Percentiles rank a stretch among this genome's conserved stretches.
These are phyloP conservation scores for Chaetomium olivaceum DNA, from an alignment of 2,329 filamentous ascomycete species.

Conservation along the genomic window DNA sequence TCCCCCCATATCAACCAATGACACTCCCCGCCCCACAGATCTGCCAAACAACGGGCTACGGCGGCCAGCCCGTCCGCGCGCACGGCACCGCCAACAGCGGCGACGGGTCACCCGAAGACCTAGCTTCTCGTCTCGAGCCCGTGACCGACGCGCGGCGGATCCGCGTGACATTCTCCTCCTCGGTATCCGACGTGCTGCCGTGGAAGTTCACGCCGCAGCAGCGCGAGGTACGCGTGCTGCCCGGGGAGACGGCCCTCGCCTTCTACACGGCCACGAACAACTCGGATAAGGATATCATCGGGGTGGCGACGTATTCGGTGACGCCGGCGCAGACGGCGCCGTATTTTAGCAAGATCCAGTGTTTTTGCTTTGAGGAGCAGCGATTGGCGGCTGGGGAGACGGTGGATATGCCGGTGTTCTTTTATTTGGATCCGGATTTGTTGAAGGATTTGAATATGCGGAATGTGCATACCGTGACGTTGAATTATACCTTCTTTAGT, in stretches of 20 bases:
- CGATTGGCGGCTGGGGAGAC: constrained; percentile 91
- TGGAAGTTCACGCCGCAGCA: constrained; percentile 99
- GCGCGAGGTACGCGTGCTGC: constrained; percentile 90
- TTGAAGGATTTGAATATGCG: constrained; percentile 90
- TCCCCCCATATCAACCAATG: background rate
- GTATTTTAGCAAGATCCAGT: constrained; percentile 99
- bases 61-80: constrained; percentile 86
- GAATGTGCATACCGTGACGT: constrained; percentile 89
- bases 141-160: constrained; percentile 80
- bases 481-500: constrained; percentile 99
- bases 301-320: constrained; percentile 95
- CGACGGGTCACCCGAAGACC: constrained; percentile 53
- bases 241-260: constrained; percentile 92
- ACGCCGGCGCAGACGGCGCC: constrained; percentile 93
- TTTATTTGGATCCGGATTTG: constrained; percentile 97
- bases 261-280: constrained; percentile 98
- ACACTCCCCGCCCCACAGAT: constrained; percentile 53
- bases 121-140: constrained; percentile 75
- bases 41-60: constrained; percentile 86
- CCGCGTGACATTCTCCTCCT: constrained; percentile 93
- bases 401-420: constrained; percentile 99
- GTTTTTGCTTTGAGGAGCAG: constrained; percentile 98
- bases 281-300: constrained; percentile 89
- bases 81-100: constrained; percentile 54
- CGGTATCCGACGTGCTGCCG: constrained; percentile 89